Percentiles rank a stretch among this genome's conserved stretches.
Conservation (phyloP, 768 basidiomycete species). For the Pisolithus tinctorius region DNA sequence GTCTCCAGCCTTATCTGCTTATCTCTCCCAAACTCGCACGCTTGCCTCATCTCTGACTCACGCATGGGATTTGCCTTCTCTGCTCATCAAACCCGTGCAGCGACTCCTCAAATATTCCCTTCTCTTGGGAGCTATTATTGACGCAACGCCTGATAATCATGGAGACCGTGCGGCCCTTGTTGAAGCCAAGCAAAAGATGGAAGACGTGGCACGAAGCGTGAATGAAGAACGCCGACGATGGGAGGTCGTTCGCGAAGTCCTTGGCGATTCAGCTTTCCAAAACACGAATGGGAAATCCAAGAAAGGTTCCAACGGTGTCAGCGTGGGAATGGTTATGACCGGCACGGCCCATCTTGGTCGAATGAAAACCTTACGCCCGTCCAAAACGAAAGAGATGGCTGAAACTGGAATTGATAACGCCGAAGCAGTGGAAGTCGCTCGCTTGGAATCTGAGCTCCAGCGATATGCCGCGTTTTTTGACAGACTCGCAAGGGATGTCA, state of each 20-base stretch:
- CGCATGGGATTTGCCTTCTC: constrained; percentile 88
- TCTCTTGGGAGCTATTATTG: constrained; percentile 68
- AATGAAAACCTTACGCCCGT: constrained; percentile 46
- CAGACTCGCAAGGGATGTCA: constrained; percentile 52
- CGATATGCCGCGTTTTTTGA: constrained; percentile 51
- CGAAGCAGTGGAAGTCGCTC: constrained; percentile 47
- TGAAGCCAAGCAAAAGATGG: constrained; percentile 40
- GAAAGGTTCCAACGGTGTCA: constrained; percentile 34
- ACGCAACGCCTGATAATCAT: constrained; percentile 65
- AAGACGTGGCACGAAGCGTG: constrained; percentile 66
- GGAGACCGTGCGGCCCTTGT: constrained; percentile 44
- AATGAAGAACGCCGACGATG: constrained; percentile 72
- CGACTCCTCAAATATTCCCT: constrained; percentile 92
- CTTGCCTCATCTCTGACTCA: constrained; percentile 69
- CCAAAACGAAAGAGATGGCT: constrained; percentile 25
- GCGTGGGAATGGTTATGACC: constrained; percentile 38
- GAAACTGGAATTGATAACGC: constrained; percentile 27
- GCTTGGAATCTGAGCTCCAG: constrained; percentile 51
- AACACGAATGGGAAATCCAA: constrained; percentile 32
- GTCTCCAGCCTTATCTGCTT: constrained; percentile 46
- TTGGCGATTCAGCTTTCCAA: constrained; percentile 35
- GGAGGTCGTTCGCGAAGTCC: constrained; percentile 74
- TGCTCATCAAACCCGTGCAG: constrained; percentile 97
- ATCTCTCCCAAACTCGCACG: constrained; percentile 58
- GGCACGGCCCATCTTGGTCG: constrained; percentile 53